These are phyloP conservation scores for Lotus japonicus DNA, from an alignment of 306 rosid genomes.

Conservation along the genomic window DNA sequence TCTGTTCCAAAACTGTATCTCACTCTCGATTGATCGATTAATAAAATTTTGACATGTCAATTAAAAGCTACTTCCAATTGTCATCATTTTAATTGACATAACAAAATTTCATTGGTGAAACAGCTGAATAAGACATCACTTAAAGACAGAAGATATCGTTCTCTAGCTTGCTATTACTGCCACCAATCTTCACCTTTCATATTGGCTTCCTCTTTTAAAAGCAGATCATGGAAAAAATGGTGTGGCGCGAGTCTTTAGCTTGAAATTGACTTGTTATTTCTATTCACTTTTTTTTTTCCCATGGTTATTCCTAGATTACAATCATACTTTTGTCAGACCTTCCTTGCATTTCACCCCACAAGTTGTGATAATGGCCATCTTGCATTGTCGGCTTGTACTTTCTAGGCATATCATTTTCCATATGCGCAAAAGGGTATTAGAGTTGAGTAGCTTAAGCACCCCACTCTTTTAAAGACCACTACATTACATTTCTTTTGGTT, in stretches of 20 bases:
- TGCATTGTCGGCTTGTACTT: neutral
- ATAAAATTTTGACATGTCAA: no score
- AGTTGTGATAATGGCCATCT: slow-evolving; percentile 5
- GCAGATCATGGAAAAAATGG: slow-evolving; percentile 13
- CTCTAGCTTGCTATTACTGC: neutral
- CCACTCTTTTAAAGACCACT: no score
- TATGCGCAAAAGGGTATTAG: slow-evolving; percentile 26
- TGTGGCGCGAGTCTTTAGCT: slow-evolving; percentile 18
- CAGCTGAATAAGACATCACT: no score
- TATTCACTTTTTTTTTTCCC: neutral
- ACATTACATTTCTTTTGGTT: no score
- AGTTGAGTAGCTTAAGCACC: no score
- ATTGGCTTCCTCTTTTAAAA: slow-evolving; percentile 21
- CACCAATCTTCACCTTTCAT: neutral
- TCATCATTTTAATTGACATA: no score
- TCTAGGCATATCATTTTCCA: slow-evolving; percentile 18
- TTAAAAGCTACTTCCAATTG: no score
- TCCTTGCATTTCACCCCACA: slow-evolving; percentile 23
- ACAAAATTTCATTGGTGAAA: no score
- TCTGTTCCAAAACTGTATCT: no score
- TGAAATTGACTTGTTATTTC: slow-evolving; percentile 13
- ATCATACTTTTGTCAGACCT: slow-evolving; percentile 5
- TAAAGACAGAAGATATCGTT: no score
- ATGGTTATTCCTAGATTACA: neutral
- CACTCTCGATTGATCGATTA: no score